phyloP scores from a whole-genome alignment of 768 basidiomycete genomes.

The Hygrophoropsis aurantiaca region DNA sequence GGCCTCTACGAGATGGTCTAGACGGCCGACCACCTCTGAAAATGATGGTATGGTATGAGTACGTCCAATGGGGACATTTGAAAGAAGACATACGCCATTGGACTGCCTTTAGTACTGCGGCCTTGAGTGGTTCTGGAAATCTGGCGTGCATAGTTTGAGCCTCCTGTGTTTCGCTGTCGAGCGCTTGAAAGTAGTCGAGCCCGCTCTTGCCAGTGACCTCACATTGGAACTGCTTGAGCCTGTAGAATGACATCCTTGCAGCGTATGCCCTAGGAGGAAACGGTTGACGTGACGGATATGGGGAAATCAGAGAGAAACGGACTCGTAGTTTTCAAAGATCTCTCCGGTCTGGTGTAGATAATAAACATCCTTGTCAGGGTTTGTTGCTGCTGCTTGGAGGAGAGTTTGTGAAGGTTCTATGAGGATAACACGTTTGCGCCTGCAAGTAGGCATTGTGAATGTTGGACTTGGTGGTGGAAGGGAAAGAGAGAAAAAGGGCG shows the following conservation, averaged over 20 bases:
- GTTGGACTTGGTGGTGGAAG: conserved; percentile 42
- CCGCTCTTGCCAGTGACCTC: conserved; percentile 95
- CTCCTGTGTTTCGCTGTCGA: conserved; percentile 89
- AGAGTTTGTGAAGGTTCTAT: conserved; percentile 75
- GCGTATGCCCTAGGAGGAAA: conserved; percentile 63
- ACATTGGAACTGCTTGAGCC: conserved; percentile 92
- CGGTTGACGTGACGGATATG: conserved; percentile 14
- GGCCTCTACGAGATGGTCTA: conserved; percentile 93
- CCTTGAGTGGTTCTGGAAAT: conserved; percentile 92
- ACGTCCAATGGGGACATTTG: conserved; percentile 14
- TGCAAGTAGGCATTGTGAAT: conserved; percentile 83
- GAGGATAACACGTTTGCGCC: conserved; percentile 88
- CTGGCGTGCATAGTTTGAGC: conserved; percentile 85
- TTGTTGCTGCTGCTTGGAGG: conserved; percentile 59
- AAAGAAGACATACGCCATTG: conserved; percentile 86
- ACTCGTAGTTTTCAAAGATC: conserved; percentile 98
- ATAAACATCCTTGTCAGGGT: conserved; percentile 78
- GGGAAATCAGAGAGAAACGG: conserved; percentile 37
- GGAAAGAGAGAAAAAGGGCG: conserved; percentile 43
- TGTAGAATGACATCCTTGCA: conserved; percentile 92
- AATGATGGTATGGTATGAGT: conserved; percentile 14
- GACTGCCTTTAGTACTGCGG: conserved; percentile 85
- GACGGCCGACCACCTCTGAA: conserved; percentile 92
- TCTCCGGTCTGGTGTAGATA: conserved; percentile 94
- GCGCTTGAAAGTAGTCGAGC: conserved; percentile 91